Conservation (phyloP, 768 basidiomycete species). For the Amanita brunnescens region DNA sequence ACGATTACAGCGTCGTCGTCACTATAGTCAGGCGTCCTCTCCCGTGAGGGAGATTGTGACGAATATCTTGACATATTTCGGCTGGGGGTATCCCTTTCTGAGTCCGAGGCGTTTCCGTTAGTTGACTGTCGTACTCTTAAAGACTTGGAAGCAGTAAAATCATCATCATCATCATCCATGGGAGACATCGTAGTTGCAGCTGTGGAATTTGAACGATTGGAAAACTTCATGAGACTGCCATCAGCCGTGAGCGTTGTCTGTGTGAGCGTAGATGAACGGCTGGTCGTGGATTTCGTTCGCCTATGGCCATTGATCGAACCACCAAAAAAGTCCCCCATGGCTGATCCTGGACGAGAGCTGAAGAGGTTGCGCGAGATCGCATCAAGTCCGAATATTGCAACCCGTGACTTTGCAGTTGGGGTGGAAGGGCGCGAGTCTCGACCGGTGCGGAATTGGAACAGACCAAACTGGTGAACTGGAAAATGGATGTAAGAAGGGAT, state of each 20-base stretch:
- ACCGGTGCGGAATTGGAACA: conserved; percentile 82
- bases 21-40: conserved; percentile 34
- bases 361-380: conserved; percentile 88
- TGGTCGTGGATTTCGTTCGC: conserved; percentile 59
- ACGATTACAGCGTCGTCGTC: conserved; percentile 37
- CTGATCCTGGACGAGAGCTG: conserved; percentile 54
- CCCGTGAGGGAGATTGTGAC: conserved; percentile 26
- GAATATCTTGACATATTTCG: conserved; percentile 22
- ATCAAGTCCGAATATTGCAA: conserved; percentile 84
- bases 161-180: conserved; percentile 58
- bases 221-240: conserved; percentile 63
- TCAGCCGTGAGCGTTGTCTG: conserved; percentile 61
- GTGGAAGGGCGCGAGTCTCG: conserved; percentile 72
- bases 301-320: conserved; percentile 61
- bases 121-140: conserved; percentile 40
- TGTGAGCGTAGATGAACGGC: conserved; percentile 68
- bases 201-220: conserved; percentile 61
- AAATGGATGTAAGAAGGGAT: conserved; percentile 1
- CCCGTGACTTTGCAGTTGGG: conserved; percentile 71
- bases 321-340: conserved; percentile 70
- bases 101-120: conserved; percentile 33
- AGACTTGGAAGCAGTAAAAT: conserved; percentile 30
- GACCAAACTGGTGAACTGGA: conserved; percentile 77
- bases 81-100: conserved; percentile 39
- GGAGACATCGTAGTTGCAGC: conserved; percentile 54